Evolutionary conservation across 352 stramenopile genomes (phyloP).

Genomic region (Phytophthora hybrid): DNA sequence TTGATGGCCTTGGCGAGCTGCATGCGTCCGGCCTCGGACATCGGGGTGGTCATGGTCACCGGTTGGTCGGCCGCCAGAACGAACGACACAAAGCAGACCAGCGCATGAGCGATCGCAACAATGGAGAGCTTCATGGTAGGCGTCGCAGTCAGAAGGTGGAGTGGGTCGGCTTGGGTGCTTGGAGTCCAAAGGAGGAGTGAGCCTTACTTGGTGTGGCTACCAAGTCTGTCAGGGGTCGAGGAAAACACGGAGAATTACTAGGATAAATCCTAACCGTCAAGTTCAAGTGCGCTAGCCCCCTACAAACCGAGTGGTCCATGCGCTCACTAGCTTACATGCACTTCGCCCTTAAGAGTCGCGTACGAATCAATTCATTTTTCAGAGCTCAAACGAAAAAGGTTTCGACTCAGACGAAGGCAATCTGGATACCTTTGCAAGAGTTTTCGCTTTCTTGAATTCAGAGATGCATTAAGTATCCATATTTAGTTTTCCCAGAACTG

Average conservation of each 20-base stretch:
- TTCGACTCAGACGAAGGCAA: neutral
- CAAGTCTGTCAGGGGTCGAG: neutral
- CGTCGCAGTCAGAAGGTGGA: neutral
- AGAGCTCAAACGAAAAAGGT: neutral
- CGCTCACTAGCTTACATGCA: too few relatives aligned
- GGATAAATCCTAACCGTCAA: too few relatives aligned
- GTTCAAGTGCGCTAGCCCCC: too few relatives aligned
- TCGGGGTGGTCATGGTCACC: neutral
- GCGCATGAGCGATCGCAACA: neutral
- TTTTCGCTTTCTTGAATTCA: too few relatives aligned
- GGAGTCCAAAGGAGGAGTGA: slow-evolving; percentile 7
- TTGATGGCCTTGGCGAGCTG: slow-evolving; percentile 26
- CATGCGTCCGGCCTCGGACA: slow-evolving; percentile 13
- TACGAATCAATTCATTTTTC: too few relatives aligned
- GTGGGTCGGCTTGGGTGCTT: neutral
- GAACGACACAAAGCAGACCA: slow-evolving; percentile 12
- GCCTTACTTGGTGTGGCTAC: too few relatives aligned
- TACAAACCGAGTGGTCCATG: too few relatives aligned
- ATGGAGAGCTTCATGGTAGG: slow-evolving; percentile 9
- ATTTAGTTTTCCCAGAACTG: too few relatives aligned
- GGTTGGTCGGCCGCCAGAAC: slow-evolving; percentile 11
- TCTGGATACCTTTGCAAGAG: too few relatives aligned
- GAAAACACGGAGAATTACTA: neutral
- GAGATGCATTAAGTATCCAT: too few relatives aligned
- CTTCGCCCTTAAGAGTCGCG: too few relatives aligned